Evolutionary conservation across 2,329 filamentous ascomycete genomes (phyloP).

Genomic region (Botrytis sinoallii): DNA sequence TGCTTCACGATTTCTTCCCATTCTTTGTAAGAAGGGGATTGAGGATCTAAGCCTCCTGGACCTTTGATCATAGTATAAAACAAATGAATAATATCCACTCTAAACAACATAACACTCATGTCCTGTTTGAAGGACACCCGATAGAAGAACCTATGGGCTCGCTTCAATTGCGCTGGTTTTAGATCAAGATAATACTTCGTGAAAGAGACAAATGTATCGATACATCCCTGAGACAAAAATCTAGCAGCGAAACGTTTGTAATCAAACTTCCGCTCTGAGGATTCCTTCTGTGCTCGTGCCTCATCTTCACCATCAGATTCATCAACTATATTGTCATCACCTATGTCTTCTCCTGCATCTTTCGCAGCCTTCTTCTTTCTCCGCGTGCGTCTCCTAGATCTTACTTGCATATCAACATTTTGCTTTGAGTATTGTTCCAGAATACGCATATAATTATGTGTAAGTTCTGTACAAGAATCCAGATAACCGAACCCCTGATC

Average conservation of each 20-base stretch:
- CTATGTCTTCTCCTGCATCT: slow-evolving; percentile 42
- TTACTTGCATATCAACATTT: slow-evolving; percentile 89
- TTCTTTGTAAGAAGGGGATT: slow-evolving; percentile 69
- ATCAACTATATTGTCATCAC: slow-evolving; percentile 50
- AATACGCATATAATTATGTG: slow-evolving; percentile 88
- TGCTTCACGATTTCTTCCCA: slow-evolving; percentile 90
- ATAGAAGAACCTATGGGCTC: slow-evolving; percentile 91
- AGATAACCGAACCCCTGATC: slow-evolving; percentile 92
- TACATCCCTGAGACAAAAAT: slow-evolving; percentile 78
- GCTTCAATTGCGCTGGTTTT: slow-evolving; percentile 75
- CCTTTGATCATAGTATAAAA: slow-evolving; percentile 92
- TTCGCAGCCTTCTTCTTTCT: slow-evolving; percentile 68
- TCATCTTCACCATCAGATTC: slow-evolving; percentile 75
- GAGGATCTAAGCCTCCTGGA: slow-evolving; percentile 68
- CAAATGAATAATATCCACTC: slow-evolving; percentile 84
- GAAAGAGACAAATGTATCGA: slow-evolving; percentile 85
- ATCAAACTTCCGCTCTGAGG: slow-evolving; percentile 88
- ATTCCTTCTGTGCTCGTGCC: slow-evolving; percentile 64
- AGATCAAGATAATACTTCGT: slow-evolving; percentile 79
- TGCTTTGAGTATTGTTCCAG: slow-evolving; percentile 92
- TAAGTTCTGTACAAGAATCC: slow-evolving; percentile 84
- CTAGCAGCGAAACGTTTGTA: slow-evolving; percentile 78
- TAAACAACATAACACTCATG: slow-evolving; percentile 81
- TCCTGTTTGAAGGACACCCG: slow-evolving; percentile 94
- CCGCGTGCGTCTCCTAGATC: slow-evolving; percentile 70